A percentile compares a stretch with the other conserved stretches of the same genome.
Evolutionary conservation across 805 yeast species (phyloP).

Genomic region (Saturnispora hagleri): DNA sequence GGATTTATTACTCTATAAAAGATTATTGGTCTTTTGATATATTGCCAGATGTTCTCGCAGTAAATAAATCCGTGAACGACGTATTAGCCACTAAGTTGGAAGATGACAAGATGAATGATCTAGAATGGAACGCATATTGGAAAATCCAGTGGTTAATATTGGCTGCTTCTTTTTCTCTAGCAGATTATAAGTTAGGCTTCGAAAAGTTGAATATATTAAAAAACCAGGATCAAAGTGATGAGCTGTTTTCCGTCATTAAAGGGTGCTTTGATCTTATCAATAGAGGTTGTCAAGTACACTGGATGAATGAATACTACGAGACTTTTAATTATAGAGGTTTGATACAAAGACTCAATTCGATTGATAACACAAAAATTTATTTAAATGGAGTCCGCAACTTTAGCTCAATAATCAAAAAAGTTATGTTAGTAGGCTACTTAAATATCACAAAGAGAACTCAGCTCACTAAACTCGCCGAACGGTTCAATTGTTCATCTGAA

Average conservation of each 20-base stretch:
- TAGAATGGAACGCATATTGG: conserved; percentile 17
- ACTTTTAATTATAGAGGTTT: background rate
- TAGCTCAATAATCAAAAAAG: background rate
- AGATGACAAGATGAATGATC: conserved; percentile 13
- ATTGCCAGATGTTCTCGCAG: background rate
- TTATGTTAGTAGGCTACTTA: background rate
- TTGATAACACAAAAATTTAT: background rate
- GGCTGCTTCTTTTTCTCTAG: conserved; percentile 19
- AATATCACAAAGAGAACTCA: conserved; percentile 13
- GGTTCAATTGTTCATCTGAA: conserved; percentile 15
- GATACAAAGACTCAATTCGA: background rate
- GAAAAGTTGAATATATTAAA: conserved; percentile 13
- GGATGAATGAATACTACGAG: conserved; percentile 2
- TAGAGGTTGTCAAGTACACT: background rate
- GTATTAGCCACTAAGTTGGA: conserved; percentile 10
- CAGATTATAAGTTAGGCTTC: conserved; percentile 19
- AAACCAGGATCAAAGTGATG: background rate
- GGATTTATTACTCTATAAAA: background rate
- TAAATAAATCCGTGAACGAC: conserved; percentile 2
- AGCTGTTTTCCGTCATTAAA: background rate
- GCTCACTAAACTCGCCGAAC: conserved; percentile 15
- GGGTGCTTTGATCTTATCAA: conserved; percentile 1
- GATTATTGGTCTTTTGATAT: conserved; percentile 1
- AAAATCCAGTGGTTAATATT: conserved; percentile 24
- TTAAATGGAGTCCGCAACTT: background rate